A percentile compares a stretch with the other conserved stretches of the same genome.
phyloP scores from a whole-genome alignment of 2,329 filamentous ascomycete genomes.

The Davidsoniella eucalypti region DNA sequence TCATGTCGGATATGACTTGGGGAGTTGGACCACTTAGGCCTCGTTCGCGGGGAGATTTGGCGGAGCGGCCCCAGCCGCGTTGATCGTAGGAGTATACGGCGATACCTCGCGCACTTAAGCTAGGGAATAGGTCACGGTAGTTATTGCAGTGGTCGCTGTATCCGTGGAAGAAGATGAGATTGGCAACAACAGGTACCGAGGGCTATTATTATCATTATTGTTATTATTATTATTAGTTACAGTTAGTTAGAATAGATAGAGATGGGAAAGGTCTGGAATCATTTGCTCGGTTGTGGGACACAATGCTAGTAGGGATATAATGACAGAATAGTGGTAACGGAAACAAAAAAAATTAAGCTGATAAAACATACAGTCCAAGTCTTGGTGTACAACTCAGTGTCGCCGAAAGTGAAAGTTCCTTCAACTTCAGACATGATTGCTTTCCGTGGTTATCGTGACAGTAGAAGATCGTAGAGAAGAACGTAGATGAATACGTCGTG shows the following conservation, averaged over 20 bases:
- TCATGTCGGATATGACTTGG: conserved; percentile 61
- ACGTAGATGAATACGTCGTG: too few relatives aligned
- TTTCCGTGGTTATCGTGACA: neutral
- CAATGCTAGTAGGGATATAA: neutral
- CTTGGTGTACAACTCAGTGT: conserved; percentile 35
- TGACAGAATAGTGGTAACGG: neutral
- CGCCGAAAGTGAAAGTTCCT: conserved; percentile 31
- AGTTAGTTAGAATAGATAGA: too few relatives aligned
- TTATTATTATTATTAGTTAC: too few relatives aligned
- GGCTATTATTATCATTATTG: conserved; percentile 33
- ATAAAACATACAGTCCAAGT: conserved; percentile 39
- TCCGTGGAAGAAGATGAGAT: conserved; percentile 71
- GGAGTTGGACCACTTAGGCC: conserved; percentile 61
- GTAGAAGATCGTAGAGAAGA: neutral
- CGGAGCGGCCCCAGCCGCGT: conserved; percentile 72
- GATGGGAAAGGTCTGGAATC: too few relatives aligned
- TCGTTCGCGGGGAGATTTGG: conserved; percentile 40
- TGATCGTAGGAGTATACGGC: conserved; percentile 69
- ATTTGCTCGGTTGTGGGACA: neutral
- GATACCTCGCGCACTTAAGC: conserved; percentile 54
- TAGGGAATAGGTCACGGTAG: conserved; percentile 59
- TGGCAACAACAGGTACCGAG: conserved; percentile 42
- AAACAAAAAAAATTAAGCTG: neutral
- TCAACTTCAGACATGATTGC: conserved; percentile 23
- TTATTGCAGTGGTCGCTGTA: conserved; percentile 74